Evolutionary conservation across 768 basidiomycete genomes (phyloP).

Genomic region (Fibroporia radiculosa): DNA sequence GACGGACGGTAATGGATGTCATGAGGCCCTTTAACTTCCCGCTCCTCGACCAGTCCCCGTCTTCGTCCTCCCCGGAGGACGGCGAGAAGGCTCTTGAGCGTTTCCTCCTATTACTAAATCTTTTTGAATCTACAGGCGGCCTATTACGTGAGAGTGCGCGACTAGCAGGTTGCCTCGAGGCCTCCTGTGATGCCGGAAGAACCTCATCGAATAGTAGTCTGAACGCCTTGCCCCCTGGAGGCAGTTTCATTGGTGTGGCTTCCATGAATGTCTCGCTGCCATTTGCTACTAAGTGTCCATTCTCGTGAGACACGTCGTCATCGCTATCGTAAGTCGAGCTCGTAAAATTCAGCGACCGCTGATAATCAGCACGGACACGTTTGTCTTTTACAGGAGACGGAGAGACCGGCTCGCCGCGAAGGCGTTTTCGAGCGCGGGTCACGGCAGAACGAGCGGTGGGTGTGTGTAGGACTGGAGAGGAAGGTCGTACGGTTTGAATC

Average conservation of each 20-base stretch:
- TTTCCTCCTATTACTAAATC: constrained; percentile 1
- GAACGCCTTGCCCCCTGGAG: constrained; percentile 51
- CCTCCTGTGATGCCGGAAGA: constrained; percentile 5
- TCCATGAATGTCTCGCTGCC: constrained; percentile 44
- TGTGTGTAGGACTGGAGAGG: constrained; percentile 1
- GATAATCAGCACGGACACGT: constrained; percentile 47
- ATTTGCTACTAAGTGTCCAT: constrained; percentile 14
- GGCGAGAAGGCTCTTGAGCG: constrained; percentile 17
- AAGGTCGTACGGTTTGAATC: constrained; percentile 18
- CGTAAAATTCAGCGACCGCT: constrained; percentile 31
- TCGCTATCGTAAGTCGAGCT: constrained; percentile 23
- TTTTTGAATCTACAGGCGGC: not conserved
- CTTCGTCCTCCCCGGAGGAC: constrained; percentile 12
- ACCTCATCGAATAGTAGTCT: constrained; percentile 56
- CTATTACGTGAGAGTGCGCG: constrained; percentile 5
- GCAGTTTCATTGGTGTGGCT: constrained; percentile 65
- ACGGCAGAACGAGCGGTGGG: constrained; percentile 35
- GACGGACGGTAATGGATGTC: constrained; percentile 3
- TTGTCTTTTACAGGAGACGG: constrained; percentile 78
- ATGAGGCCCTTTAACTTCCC: constrained; percentile 17
- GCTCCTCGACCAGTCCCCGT: constrained; percentile 14
- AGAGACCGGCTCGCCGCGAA: constrained; percentile 77
- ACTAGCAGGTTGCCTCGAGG: constrained; percentile 3
- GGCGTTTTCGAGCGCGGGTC: constrained; percentile 67
- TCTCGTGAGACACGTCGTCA: constrained; percentile 13